These are phyloP conservation scores for Hirsutella minnesotensis DNA, from an alignment of 2,329 filamentous ascomycete genomes.

Conservation along the genomic window DNA sequence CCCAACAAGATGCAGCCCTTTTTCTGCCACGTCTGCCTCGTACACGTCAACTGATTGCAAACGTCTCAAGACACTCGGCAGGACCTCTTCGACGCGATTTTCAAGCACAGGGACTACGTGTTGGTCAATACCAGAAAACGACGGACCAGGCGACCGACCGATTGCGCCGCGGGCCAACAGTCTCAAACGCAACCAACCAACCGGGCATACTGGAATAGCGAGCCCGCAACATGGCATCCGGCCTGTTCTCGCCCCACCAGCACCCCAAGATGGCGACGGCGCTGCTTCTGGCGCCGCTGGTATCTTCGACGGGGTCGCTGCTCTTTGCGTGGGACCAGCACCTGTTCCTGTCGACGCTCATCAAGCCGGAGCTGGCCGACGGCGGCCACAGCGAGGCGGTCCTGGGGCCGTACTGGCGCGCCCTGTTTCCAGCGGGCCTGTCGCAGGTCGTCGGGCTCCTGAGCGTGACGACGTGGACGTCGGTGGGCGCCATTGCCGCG, in stretches of 20 bases:
- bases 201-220: no score
- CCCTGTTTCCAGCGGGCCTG: not conserved
- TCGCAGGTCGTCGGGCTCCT: not conserved
- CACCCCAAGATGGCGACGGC: not conserved
- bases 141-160: no score
- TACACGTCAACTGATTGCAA: no score
- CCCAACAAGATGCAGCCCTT: no score
- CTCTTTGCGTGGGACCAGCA: slow-evolving; percentile 2
- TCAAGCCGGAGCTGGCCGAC: not conserved
- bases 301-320: slow-evolving; percentile 1
- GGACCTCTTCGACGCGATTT: no score
- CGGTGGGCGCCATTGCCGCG: not conserved
- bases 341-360: not conserved
- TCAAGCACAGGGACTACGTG: no score
- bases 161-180: no score
- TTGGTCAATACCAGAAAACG: no score
- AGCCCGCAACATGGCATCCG: not conserved
- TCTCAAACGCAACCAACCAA: no score
- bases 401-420: not conserved
- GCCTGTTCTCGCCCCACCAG: not conserved
- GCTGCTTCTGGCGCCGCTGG: not conserved
- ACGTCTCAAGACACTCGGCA: no score
- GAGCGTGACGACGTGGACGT: not conserved
- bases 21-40: no score
- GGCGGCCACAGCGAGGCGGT: not conserved